Percentiles rank a stretch among this genome's conserved stretches.
phyloP scores from a whole-genome alignment of 2,329 filamentous ascomycete genomes.

The Ophiocordyceps australis region DNA sequence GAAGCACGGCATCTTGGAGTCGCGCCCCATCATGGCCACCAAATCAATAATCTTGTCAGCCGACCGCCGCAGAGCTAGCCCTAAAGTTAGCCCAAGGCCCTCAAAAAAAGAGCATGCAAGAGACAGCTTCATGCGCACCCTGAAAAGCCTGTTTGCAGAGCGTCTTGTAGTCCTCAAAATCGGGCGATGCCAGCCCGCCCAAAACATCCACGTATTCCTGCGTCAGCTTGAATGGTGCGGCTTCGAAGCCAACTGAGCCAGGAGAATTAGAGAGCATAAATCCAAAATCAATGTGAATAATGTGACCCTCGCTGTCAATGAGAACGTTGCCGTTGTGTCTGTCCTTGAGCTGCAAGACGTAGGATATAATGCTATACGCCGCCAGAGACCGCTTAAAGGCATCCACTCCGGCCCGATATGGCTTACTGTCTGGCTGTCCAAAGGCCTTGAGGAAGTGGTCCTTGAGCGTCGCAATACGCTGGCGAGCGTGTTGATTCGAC shows the following conservation, averaged over 20 bases:
- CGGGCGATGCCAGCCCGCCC: conserved; percentile 50
- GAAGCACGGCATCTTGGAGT: conserved; percentile 75
- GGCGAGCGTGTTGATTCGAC: conserved; percentile 51
- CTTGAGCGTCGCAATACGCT: conserved; percentile 61
- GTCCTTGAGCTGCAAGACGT: conserved; percentile 71
- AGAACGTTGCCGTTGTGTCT: conserved; percentile 76
- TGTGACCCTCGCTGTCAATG: conserved; percentile 71
- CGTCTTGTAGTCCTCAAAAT: conserved; percentile 59
- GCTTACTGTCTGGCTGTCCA: conserved; percentile 48
- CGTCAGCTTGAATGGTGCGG: conserved; percentile 72
- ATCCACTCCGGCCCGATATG: conserved; percentile 54
- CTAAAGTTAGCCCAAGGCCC: neutral
- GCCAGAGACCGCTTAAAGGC: conserved; percentile 70
- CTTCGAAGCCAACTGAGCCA: conserved; percentile 70
- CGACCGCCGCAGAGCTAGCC: conserved; percentile 53
- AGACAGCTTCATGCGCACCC: conserved; percentile 30
- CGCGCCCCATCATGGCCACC: conserved; percentile 68
- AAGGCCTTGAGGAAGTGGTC: conserved; percentile 74
- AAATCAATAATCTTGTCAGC: conserved; percentile 69
- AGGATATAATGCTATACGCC: conserved; percentile 72
- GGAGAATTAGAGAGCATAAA: conserved; percentile 83
- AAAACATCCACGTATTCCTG: conserved; percentile 75
- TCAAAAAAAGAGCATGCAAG: no score
- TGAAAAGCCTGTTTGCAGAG: conserved; percentile 75
- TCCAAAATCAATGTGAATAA: conserved; percentile 78